A percentile compares a stretch with the other conserved stretches of the same genome.
These are phyloP conservation scores for Metschnikowia similis DNA, from an alignment of 805 yeast genomes.

Conservation along the genomic window DNA sequence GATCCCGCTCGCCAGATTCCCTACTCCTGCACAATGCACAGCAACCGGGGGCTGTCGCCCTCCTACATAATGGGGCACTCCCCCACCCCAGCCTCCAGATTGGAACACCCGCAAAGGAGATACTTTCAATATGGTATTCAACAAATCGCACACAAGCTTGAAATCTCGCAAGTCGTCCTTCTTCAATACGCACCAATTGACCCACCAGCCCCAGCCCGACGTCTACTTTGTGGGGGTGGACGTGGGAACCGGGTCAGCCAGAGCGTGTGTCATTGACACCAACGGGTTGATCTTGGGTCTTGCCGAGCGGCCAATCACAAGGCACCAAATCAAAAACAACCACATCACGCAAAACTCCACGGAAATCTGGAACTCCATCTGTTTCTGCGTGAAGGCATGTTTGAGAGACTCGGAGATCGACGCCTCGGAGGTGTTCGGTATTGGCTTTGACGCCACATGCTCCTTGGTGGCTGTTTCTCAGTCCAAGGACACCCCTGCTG, in stretches of 20 bases:
- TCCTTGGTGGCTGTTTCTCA: slow-evolving; percentile 80
- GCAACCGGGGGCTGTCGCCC: slow-evolving; percentile 7
- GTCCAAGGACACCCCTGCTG: slow-evolving; percentile 62
- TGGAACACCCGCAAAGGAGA: background rate
- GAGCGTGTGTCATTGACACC: slow-evolving; percentile 87
- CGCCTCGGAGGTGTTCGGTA: slow-evolving; percentile 66
- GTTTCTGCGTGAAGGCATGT: slow-evolving; percentile 74
- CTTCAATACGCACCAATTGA: slow-evolving; percentile 33
- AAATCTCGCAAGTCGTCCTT: slow-evolving; percentile 36
- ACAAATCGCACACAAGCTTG: slow-evolving; percentile 39
- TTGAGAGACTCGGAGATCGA: slow-evolving; percentile 72
- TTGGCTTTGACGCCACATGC: slow-evolving; percentile 97
- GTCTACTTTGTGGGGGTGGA: slow-evolving; percentile 76
- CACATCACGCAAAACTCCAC: slow-evolving; percentile 82
- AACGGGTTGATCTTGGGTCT: slow-evolving; percentile 76
- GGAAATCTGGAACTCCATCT: slow-evolving; percentile 88
- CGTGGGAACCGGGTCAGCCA: slow-evolving; percentile 97
- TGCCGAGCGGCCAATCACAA: slow-evolving; percentile 71
- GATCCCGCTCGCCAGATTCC: background rate
- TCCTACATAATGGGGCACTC: background rate
- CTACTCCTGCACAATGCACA: slow-evolving; percentile 10
- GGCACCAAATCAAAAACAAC: slow-evolving; percentile 70
- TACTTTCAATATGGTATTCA: slow-evolving; percentile 11
- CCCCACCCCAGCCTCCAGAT: background rate
- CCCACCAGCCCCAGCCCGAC: slow-evolving; percentile 39